Evolutionary conservation across 1,284 basidiomycete species (phyloP).

Genomic region (Vanrija pseudolonga): DNA sequence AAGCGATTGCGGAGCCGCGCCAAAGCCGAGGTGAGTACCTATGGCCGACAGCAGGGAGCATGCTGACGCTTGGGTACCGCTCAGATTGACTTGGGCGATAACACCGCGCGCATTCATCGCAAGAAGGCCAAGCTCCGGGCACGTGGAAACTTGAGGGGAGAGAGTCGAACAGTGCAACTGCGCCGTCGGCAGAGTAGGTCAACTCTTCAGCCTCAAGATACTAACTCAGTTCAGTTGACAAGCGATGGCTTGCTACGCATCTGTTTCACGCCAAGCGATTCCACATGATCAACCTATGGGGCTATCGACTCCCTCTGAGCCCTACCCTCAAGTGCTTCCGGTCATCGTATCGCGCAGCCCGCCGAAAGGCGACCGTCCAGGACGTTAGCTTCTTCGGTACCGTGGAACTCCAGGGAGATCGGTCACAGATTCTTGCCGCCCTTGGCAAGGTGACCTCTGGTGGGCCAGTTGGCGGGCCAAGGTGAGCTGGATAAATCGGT

Average conservation of each 20-base stretch:
- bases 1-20: constrained; percentile 72
- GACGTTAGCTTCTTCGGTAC: constrained; percentile 79
- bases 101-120: constrained; percentile 56
- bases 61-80: too few relatives aligned
- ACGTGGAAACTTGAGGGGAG: constrained; percentile 30
- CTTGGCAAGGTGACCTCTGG: constrained; percentile 51
- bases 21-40: constrained; percentile 63
- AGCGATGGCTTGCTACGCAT: constrained; percentile 88
- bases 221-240: constrained; percentile 58
- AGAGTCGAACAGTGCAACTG: constrained; percentile 34
- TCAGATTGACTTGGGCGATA: constrained; percentile 73
- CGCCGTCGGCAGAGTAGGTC: constrained; percentile 31
- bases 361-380: constrained; percentile 76
- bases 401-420: constrained; percentile 66
- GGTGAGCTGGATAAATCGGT: constrained; percentile 19
- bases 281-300: constrained; percentile 87
- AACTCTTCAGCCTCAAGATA: not conserved
- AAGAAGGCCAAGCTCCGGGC: constrained; percentile 43
- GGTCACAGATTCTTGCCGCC: constrained; percentile 55
- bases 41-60: not conserved
- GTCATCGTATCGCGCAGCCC: constrained; percentile 77
- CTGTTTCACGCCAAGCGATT: constrained; percentile 92
- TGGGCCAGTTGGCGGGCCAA: constrained; percentile 32
- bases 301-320: constrained; percentile 74
- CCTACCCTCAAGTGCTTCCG: constrained; percentile 87